Conservation (phyloP, 208 protist species). For the Leishmania turanica region DNA sequence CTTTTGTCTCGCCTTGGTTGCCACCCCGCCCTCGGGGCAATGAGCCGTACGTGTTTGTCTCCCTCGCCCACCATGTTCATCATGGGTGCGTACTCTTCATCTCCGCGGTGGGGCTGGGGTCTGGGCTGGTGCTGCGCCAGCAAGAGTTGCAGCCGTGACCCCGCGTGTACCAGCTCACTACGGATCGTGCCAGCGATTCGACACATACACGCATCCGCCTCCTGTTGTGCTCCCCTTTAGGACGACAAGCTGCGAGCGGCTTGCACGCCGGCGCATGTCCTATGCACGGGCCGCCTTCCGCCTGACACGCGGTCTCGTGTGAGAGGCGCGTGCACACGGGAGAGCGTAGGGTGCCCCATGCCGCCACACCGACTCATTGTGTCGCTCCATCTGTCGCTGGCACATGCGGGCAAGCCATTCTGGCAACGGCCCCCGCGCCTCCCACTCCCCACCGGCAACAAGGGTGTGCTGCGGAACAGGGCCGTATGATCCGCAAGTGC, state of each 20-base stretch:
- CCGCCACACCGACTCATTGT: neutral
- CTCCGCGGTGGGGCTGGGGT: neutral
- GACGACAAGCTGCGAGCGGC: neutral
- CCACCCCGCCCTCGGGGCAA: no score
- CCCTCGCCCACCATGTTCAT: neutral
- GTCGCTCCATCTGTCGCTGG: neutral
- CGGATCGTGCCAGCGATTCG: neutral
- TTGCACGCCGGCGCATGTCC: neutral
- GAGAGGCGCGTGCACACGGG: neutral
- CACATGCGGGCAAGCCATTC: neutral
- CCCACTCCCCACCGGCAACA: no score
- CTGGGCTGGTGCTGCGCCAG: neutral
- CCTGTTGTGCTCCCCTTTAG: no score
- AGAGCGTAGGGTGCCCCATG: neutral
- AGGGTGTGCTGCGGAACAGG: neutral
- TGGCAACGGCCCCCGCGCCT: neutral
- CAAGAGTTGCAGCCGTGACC: neutral
- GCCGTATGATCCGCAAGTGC: neutral
- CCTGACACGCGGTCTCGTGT: neutral
- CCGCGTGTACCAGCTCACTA: neutral
- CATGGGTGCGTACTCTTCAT: neutral
- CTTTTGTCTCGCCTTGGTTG: neutral
- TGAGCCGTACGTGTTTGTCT: no score
- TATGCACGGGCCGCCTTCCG: no score
- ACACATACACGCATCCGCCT: neutral